Evolutionary conservation across 768 basidiomycete species (phyloP).

Genomic region (Serendipita indica): DNA sequence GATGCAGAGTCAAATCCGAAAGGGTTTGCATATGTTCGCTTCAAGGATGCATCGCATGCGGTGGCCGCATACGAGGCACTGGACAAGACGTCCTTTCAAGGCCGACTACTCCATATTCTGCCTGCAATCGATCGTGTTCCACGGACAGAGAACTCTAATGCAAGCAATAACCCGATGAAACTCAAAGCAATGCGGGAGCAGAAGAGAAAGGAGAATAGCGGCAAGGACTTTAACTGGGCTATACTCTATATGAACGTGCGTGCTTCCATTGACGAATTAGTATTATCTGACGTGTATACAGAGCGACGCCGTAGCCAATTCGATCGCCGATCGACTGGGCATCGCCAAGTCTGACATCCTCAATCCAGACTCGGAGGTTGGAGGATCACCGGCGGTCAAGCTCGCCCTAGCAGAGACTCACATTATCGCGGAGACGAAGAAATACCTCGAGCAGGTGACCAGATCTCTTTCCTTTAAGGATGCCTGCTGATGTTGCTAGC

Average conservation of each 20-base stretch:
- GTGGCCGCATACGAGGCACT: slow-evolving; percentile 60
- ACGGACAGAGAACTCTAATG: slow-evolving; percentile 21
- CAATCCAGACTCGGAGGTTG: slow-evolving; percentile 41
- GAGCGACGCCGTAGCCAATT: slow-evolving; percentile 88
- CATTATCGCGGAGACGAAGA: slow-evolving; percentile 87
- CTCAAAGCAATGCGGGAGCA: slow-evolving; percentile 45
- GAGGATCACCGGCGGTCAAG: slow-evolving; percentile 63
- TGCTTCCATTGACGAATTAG: slow-evolving; percentile 16
- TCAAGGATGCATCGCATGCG: slow-evolving; percentile 31
- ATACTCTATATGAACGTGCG: slow-evolving; percentile 96
- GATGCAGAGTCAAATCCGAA: slow-evolving; percentile 36
- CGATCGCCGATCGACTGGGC: slow-evolving; percentile 77
- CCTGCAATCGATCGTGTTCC: slow-evolving; percentile 55
- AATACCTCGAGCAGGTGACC: slow-evolving; percentile 49
- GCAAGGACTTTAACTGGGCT: slow-evolving; percentile 81
- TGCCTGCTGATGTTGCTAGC: slow-evolving; percentile 21
- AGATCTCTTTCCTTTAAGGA: neutral
- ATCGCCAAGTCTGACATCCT: slow-evolving; percentile 79
- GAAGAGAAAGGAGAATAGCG: slow-evolving; percentile 51
- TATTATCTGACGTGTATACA: slow-evolving; percentile 20
- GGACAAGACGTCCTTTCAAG: slow-evolving; percentile 79
- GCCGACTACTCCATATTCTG: slow-evolving; percentile 78
- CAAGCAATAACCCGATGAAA: slow-evolving; percentile 30
- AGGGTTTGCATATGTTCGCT: slow-evolving; percentile 50
- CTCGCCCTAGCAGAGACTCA: slow-evolving; percentile 94